Evolutionary conservation across 805 yeast species (phyloP).

Genomic region (Yarrowia deformans): DNA sequence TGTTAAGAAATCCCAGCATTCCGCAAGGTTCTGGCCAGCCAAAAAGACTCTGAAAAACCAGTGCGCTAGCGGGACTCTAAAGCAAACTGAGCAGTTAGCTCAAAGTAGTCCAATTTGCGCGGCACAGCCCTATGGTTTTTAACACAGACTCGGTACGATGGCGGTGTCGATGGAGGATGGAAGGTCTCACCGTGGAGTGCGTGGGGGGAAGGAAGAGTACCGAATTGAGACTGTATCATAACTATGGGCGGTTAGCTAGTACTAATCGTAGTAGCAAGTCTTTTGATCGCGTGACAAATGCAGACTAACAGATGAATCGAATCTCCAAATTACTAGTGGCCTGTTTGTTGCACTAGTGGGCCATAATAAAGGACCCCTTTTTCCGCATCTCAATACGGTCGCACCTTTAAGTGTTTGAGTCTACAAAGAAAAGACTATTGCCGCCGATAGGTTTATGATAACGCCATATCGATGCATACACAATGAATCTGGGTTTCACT

Average conservation of each 20-base stretch:
- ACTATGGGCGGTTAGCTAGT: too few relatives aligned
- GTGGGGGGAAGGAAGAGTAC: too few relatives aligned
- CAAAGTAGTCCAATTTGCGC: slow-evolving; percentile 33
- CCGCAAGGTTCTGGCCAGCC: not conserved
- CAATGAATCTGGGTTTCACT: slow-evolving; percentile 7
- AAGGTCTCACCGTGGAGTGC: not conserved
- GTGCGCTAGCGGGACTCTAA: slow-evolving; percentile 7
- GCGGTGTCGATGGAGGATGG: not conserved
- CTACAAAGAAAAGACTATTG: slow-evolving; percentile 23
- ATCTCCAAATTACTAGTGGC: too few relatives aligned
- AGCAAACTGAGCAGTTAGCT: not conserved
- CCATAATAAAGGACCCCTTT: too few relatives aligned
- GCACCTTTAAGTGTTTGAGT: not conserved
- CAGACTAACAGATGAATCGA: too few relatives aligned
- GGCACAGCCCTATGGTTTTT: slow-evolving; percentile 28
- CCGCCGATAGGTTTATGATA: slow-evolving; percentile 1
- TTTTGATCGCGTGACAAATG: not conserved
- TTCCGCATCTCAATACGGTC: slow-evolving; percentile 8
- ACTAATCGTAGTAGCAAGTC: too few relatives aligned
- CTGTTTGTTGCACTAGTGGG: too few relatives aligned
- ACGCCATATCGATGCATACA: slow-evolving; percentile 34
- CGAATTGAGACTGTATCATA: too few relatives aligned
- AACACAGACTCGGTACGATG: slow-evolving; percentile 3
- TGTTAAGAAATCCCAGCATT: not conserved
- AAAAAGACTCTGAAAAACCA: not conserved